Evolutionary conservation across 140 eudicot genomes (phyloP).

Genomic region (Stevia rebaudiana): DNA sequence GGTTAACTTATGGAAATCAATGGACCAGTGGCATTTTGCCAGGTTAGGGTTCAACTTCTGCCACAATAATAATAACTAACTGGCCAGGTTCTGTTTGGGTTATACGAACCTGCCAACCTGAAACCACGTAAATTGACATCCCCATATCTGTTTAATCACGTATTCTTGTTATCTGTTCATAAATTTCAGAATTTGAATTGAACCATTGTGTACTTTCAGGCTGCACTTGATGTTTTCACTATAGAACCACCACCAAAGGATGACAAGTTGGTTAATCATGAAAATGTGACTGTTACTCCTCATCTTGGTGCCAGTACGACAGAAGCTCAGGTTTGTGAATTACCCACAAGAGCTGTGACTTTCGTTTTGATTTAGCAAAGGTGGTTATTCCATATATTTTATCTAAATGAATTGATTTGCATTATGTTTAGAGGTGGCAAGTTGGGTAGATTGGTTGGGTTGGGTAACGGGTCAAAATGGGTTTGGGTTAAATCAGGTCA

Average conservation of each 20-base stretch:
- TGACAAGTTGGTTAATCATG: constrained; percentile 65
- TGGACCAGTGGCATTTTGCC: background rate
- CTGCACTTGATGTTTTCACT: constrained; percentile 95
- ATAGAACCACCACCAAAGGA: constrained; percentile 84
- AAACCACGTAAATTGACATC: background rate
- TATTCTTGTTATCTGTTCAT: background rate
- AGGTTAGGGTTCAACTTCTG: background rate
- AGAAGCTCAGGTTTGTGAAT: constrained; percentile 82
- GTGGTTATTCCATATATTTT: background rate
- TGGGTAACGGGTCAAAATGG: background rate
- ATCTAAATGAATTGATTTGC: background rate
- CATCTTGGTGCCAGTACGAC: constrained; percentile 94
- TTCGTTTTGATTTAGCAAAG: background rate
- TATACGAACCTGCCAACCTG: background rate
- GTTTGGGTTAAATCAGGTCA: background rate
- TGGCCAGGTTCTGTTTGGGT: background rate
- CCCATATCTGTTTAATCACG: background rate
- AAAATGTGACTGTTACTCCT: constrained; percentile 79
- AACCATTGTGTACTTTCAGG: constrained; percentile 39
- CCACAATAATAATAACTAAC: background rate
- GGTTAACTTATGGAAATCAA: background rate
- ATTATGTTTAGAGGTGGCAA: background rate
- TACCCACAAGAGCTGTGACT: background rate
- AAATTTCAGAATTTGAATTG: background rate
- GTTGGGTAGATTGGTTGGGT: background rate